Percentiles rank a stretch among this genome's conserved stretches.
These are phyloP conservation scores for Sonneratia alba DNA, from an alignment of 345 rosid species.

Conservation along the genomic window DNA sequence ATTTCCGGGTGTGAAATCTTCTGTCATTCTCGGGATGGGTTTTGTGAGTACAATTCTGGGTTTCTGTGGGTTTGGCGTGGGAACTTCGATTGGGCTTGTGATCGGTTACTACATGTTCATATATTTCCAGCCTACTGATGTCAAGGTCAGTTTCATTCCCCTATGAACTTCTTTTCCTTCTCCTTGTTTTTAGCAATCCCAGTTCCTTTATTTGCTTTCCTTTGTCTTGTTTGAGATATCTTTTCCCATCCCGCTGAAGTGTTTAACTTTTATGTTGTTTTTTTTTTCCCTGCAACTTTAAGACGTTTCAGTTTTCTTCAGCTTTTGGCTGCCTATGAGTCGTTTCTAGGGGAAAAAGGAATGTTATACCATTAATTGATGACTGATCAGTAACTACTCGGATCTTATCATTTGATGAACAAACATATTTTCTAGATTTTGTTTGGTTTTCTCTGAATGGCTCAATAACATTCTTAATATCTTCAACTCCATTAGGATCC, in stretches of 20 bases:
- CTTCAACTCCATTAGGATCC: constrained; percentile 44
- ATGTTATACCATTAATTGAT: neutral
- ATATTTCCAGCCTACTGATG: constrained; percentile 54
- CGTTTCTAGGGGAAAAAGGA: neutral
- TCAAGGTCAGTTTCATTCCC: constrained; percentile 37
- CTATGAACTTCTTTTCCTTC: neutral
- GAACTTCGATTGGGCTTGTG: constrained; percentile 59
- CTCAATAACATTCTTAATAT: neutral
- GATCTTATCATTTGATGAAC: neutral
- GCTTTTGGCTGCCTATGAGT: neutral
- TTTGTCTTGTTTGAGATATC: neutral
- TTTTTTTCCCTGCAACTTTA: neutral
- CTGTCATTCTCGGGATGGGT: constrained; percentile 9
- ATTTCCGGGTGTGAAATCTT: neutral
- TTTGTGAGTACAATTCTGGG: constrained; percentile 48
- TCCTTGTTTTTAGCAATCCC: neutral
- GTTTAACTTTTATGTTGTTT: neutral
- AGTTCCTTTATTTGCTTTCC: neutral
- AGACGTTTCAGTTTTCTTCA: neutral
- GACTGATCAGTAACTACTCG: neutral
- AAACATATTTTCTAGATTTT: neutral
- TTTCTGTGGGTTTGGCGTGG: constrained; percentile 64
- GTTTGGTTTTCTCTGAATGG: neutral
- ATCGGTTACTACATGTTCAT: constrained; percentile 77
- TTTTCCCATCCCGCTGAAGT: neutral